Evolutionary conservation across 805 yeast genomes (phyloP), one percentile per base, ranked within the genome.

Genomic region (Lipomyces spencermartinsiae): DNA sequence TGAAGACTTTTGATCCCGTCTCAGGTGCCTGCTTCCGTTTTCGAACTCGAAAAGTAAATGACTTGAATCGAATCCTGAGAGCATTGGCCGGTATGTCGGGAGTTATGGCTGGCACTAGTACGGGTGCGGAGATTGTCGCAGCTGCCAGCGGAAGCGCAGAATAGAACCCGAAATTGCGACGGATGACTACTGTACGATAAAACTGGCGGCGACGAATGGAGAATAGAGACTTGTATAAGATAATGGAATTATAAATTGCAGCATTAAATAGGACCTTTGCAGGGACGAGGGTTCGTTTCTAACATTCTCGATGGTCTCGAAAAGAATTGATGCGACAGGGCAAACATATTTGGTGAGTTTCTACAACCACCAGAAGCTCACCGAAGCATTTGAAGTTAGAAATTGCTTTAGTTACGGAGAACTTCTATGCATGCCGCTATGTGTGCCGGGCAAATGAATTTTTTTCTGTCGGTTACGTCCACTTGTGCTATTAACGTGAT

Each of bases 21-120:
- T 80, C 86, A 19, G 93, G 93, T 7, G 82, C 87, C 54, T 83
- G 88, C 68, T 84, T 88, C 77, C 83, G 82, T 68, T 86, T 83
- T 75, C 82, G 81, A 67, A 87, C 94, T 0, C 80, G 80, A 70
- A 88, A 89, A 71, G 79, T 83, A 59, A 91, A 92, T 76, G 97
- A 92, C 77, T 84, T 93, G 58, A 87, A 91, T 31, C 84, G 93
- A 72, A 75, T 92, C 29, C 79, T 91, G 76, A 85, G 91, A 60
- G 89, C 91, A 6, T 75, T 92, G 59, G 97, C 97, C 19, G 63
- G 61, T 8, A 53, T 69, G 19, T 65, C 71, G 2, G 65, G 56
- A 31, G 64, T 67, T 0, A 93, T 61, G 60, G 63, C 71, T n/a
- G 72, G 71, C n/a, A 51, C 56, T n/a, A 46, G 61, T 12, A 57